Evolutionary conservation across 2,329 filamentous ascomycete species (phyloP).

Genomic region (Macroventuria anomochaeta): DNA sequence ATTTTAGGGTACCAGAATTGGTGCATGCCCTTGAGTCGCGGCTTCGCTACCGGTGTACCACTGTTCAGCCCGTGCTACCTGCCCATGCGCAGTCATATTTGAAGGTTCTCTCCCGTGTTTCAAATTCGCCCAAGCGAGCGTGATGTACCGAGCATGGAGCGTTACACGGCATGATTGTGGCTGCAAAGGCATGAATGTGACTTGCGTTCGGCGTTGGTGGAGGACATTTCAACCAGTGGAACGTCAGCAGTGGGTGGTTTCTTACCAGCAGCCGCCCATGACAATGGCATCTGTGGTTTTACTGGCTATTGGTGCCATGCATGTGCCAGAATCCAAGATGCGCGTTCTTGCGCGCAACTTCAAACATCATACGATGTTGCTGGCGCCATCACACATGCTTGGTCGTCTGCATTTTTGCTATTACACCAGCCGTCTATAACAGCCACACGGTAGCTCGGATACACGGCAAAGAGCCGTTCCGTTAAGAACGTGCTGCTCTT

Average conservation of each 20-base stretch:
- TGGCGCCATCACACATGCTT: not conserved
- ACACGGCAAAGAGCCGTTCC: constrained; percentile 4
- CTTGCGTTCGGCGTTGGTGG: not conserved
- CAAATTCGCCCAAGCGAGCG: not conserved
- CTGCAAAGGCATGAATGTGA: not conserved
- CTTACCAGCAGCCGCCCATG: not conserved
- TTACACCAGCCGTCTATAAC: not conserved
- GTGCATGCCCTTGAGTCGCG: not conserved
- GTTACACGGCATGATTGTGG: not conserved
- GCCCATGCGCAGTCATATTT: constrained; percentile 8
- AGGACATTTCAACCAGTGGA: not conserved
- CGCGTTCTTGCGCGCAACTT: not conserved
- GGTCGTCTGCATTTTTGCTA: not conserved
- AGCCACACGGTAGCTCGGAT: not conserved
- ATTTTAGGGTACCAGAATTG: constrained; percentile 10
- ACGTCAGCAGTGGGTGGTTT: not conserved
- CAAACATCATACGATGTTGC: not conserved
- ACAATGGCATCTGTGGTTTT: not conserved
- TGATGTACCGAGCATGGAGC: not conserved
- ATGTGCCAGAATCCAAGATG: not conserved
- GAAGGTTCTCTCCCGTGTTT: constrained; percentile 14
- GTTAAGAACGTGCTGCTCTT: not conserved
- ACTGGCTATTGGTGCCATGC: not conserved
- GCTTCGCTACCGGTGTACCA: constrained; percentile 6
- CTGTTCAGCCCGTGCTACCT: constrained; percentile 7